These are phyloP conservation scores for Podospora anserina DNA, from an alignment of 495 filamentous ascomycete species.

Conservation along the genomic window DNA sequence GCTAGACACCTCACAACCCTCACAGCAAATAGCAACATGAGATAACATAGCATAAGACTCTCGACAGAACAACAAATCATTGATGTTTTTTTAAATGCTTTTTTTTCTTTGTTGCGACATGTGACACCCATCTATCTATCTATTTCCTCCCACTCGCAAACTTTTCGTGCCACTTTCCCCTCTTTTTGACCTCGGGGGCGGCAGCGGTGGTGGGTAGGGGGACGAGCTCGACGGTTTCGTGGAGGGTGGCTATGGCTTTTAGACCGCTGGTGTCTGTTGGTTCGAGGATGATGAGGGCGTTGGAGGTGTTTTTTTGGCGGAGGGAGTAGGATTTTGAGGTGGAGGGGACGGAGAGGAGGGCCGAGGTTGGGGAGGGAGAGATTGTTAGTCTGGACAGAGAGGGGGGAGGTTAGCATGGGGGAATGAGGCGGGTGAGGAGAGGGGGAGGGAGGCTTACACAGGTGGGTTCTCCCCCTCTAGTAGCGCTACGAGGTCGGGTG, in stretches of 20 bases:
- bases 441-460: constrained; percentile 38
- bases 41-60: too few relatives aligned
- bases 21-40: too few relatives aligned
- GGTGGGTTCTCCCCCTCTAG: constrained; percentile 60
- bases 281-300: constrained; percentile 69
- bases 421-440: neutral
- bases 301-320: constrained; percentile 88
- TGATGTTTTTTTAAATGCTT: too few relatives aligned
- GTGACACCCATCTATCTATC: too few relatives aligned
- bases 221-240: constrained; percentile 69
- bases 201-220: constrained; percentile 30
- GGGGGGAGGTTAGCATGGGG: neutral
- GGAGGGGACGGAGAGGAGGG: constrained; percentile 66
- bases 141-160: constrained; percentile 55
- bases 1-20: too few relatives aligned
- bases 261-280: constrained; percentile 22
- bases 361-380: constrained; percentile 60
- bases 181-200: constrained; percentile 45
- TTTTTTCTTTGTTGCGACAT: too few relatives aligned
- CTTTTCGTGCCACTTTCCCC: constrained; percentile 86
- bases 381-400: constrained; percentile 56
- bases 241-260: constrained; percentile 65
- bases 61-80: too few relatives aligned
- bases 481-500: constrained; percentile 65
- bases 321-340: constrained; percentile 64